Evolutionary conservation across 192 early-diverging fungal genomes (phyloP), one percentile per base, ranked within the genome.

Genomic region (Haplosporangium gracile): DNA sequence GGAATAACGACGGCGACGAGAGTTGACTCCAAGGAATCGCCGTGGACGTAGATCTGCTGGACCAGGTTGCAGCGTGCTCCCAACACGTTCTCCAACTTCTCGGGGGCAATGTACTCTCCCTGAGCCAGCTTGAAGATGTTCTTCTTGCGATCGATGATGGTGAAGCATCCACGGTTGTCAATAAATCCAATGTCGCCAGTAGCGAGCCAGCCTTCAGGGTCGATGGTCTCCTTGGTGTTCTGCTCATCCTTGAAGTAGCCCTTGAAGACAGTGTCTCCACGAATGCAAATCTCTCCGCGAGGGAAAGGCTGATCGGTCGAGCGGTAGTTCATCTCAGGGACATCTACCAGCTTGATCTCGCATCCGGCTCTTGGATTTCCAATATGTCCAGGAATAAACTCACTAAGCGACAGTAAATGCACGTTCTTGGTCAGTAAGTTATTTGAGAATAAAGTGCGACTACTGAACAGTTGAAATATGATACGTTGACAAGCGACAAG

Each of bases 81-180:
- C 39, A 91, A 88, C 22, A 90, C 88, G 78, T 93, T 94, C 82
- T 99, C 97, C 36, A 98, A 91, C 82, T 97, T 97, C 81, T 99
- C 98, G 42, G 97, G 97, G 0, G 97, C 96, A 86, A 99, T 93
- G 88, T 97, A 98, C 90, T 97, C 96, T 74, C 96, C 97, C 81
- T 96, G 94, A 18, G 82, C 79, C 74, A 87, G 78, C 77, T 95
- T 96, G 90, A 96, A 95, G 79, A 96, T 94, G 77, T 95, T 94
- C 88, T 95, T 97, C 75, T 93, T 94, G 80, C 97, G 93, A 85
- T 97, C 97, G 80, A 99, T 91, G 79, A 99, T 95, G 26, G 89
- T 90, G 65, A 98, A 78, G n/a, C 84, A 88, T 84, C 95, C 96
- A 60, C 92, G 87, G 29, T 89, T 90, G 79, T 96, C 95, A 74